phyloP scores from a whole-genome alignment of 2,329 filamentous ascomycete species.

The Lasiodiplodia gonubiensis region DNA sequence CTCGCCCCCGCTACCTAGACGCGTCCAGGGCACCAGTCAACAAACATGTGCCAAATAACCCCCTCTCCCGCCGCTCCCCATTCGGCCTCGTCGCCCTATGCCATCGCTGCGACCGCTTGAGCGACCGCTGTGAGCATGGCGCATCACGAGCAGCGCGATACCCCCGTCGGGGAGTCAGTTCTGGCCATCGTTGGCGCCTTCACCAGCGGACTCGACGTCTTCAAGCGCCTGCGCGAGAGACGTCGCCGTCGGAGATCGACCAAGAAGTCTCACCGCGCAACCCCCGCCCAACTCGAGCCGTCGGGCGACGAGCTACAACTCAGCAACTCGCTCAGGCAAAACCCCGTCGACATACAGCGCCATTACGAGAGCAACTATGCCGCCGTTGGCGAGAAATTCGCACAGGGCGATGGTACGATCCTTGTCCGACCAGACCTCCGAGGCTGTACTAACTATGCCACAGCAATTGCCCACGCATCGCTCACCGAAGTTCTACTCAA shows the following conservation, averaged over 20 bases:
- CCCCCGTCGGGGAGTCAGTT: conserved; percentile 36
- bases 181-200: conserved; percentile 53
- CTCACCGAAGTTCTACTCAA: conserved; percentile 54
- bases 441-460: conserved; percentile 29
- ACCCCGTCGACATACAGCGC: conserved; percentile 50
- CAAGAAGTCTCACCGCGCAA: conserved; percentile 14
- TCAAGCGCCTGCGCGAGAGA: conserved; percentile 49
- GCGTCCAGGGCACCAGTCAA: conserved; percentile 4
- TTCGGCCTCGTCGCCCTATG: not conserved
- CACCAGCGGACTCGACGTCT: conserved; percentile 52
- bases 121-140: conserved; percentile 13
- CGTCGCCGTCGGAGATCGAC: conserved; percentile 40
- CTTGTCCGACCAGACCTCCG: not conserved
- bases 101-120: conserved; percentile 3
- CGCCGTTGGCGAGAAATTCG: conserved; percentile 47
- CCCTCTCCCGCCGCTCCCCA: not conserved
- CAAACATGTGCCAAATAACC: conserved; percentile 21
- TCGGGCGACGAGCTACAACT: conserved; percentile 47
- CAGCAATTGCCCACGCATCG: conserved; percentile 53
- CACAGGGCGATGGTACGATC: conserved; percentile 51
- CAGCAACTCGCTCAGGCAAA: conserved; percentile 48
- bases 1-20: not conserved
- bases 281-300: not conserved
- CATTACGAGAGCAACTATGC: conserved; percentile 49
- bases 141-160: conserved; percentile 15